phyloP scores from a whole-genome alignment of 805 yeast species.

The Ogataea ganodermae region DNA sequence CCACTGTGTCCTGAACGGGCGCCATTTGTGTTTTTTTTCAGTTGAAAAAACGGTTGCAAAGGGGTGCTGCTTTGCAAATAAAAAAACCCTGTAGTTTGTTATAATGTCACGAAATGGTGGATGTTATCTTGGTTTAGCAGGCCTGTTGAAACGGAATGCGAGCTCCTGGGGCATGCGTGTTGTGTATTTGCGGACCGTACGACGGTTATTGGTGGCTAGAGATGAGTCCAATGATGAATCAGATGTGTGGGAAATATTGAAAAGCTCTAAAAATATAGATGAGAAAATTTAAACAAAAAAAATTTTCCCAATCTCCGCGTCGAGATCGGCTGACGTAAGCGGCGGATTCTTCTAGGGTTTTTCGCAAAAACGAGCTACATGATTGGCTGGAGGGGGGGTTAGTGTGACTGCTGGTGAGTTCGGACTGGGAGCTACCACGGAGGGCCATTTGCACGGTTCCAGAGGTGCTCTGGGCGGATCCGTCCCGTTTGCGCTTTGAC shows the following conservation, averaged over 20 bases:
- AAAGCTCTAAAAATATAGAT: not conserved
- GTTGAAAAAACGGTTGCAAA: conserved; percentile 30
- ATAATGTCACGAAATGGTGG: conserved; percentile 8
- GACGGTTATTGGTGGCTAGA: not conserved
- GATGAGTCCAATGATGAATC: too few species aligned
- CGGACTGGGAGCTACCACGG: too few species aligned
- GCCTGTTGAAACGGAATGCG: conserved; percentile 35
- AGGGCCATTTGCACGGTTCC: too few species aligned
- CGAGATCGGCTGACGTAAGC: conserved; percentile 3
- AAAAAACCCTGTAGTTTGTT: conserved; percentile 27
- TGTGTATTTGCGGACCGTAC: not conserved
- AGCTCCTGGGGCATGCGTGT: conserved; percentile 32
- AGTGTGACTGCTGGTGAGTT: not conserved
- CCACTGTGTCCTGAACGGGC: conserved; percentile 14
- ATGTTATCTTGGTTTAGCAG: conserved; percentile 38
- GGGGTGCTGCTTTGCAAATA: conserved; percentile 24
- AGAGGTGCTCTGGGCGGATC: too few species aligned
- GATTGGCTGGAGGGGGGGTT: not conserved
- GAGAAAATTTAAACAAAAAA: not conserved
- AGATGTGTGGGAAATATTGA: too few species aligned
- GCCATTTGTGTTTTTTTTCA: conserved; percentile 23
- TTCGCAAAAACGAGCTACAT: not conserved
- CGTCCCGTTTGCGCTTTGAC: too few species aligned
- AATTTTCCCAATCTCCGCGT: too few species aligned
- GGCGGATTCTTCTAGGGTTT: not conserved